Evolutionary conservation across 2,329 filamentous ascomycete species (phyloP), one percentile per base, ranked within the genome.

Genomic region (Helotiales sp.): DNA sequence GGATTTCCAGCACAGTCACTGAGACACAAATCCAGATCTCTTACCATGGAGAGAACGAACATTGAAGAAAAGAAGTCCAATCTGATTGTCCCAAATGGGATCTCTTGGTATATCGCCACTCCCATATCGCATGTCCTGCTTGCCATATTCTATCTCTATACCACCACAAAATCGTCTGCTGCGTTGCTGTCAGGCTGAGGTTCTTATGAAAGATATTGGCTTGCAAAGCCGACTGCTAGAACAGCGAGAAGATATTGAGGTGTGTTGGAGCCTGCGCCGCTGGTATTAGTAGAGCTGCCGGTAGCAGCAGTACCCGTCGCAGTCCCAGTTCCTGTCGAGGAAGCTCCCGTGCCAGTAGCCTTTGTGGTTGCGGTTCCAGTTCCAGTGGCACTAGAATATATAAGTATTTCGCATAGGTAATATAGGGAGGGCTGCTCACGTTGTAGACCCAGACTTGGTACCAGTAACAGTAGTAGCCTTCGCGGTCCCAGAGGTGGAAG

Each of bases 361-460:
- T 51, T 61, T 30, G 54, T 55, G 59, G 60, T 54, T 33, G 34
- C 47, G 52, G 62, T 58, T 29, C 47, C 54, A 19, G 52, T 58
- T 9, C 25, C 33, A n/a, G 54, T 47, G 34, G 44, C 52, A 31
- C 27, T 24, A 33, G n/a, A 29, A 49, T 33, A n/a, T 24, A 52
- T 52, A 15, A 40, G 36, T 15, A 29, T 24, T 52, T 9, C 3
- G n/a, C 13, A 2, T 15, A 2, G 17, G 24, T 10, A 6, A 13
- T 42, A 15, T 17, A 4, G 36, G 17, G 31, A 51, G 30, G 10
- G 6, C 10, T 22, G 34, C 54, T 52, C 19, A 52, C 54, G 36
- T 57, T 17, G 48, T 22, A 42, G 50, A 40, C 8, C 49, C 55
- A 44, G 55, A 50, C 9, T 42, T 25, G 25, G 52, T 56, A 27